phyloP scores from a whole-genome alignment of 345 rosid genomes.

The Arabis hirsuta region DNA sequence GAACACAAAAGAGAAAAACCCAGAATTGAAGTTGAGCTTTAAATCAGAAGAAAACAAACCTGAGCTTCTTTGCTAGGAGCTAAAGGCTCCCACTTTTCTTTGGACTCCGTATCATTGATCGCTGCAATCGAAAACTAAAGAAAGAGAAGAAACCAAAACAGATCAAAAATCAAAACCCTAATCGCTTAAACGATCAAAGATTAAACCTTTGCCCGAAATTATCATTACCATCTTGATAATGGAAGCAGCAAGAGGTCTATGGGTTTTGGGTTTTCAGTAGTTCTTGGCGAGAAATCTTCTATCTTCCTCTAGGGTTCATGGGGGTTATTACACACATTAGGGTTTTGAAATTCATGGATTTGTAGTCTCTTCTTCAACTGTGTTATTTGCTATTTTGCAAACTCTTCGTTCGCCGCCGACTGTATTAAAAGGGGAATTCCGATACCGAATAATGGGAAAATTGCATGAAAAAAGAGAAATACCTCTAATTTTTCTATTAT shows the following conservation, averaged over 20 bases:
- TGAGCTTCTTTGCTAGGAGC: slow-evolving; percentile 99
- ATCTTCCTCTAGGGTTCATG: not conserved
- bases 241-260: slow-evolving; percentile 5
- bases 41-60: slow-evolving; percentile 47
- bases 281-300: slow-evolving; percentile 12
- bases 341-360: slow-evolving; percentile 23
- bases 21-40: not conserved
- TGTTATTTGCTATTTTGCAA: not conserved
- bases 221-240: slow-evolving; percentile 40
- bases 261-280: not conserved
- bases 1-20: too few relatives aligned
- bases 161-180: slow-evolving; percentile 20
- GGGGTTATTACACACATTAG: slow-evolving; percentile 14
- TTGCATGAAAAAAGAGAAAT: slow-evolving; percentile 1
- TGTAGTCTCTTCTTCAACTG: slow-evolving; percentile 20
- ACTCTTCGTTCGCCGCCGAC: slow-evolving; percentile 10
- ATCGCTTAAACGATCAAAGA: not conserved
- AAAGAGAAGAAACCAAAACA: not conserved
- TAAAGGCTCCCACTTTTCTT: slow-evolving; percentile 89
- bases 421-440: not conserved
- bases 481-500: not conserved
- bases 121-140: slow-evolving; percentile 91
- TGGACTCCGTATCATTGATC: slow-evolving; percentile 88
- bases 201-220: not conserved
- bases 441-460: not conserved